Percentiles rank a stretch among this genome's conserved stretches.
phyloP scores from a whole-genome alignment of 345 rosid genomes.

The Reutealis trisperma region DNA sequence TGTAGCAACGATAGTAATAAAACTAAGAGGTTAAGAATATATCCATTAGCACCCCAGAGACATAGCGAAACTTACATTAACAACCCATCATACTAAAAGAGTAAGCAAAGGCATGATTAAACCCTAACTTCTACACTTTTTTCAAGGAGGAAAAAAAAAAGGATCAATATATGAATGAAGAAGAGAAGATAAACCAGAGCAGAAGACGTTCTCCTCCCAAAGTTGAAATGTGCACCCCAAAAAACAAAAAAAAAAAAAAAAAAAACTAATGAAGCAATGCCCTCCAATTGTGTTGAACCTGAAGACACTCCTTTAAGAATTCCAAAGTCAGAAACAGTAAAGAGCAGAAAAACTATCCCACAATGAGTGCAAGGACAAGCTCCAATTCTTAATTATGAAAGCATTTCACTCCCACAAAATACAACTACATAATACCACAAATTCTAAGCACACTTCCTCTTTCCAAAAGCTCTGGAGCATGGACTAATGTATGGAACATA shows the following conservation, averaged over 20 bases:
- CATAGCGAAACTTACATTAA: background rate
- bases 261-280: background rate
- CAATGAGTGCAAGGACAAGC: background rate
- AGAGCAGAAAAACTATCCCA: background rate
- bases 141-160: background rate
- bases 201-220: background rate
- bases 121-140: background rate
- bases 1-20: constrained; percentile 2
- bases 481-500: background rate
- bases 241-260: too few species aligned
- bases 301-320: background rate
- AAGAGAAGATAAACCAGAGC: background rate
- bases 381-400: background rate
- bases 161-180: background rate
- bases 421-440: background rate
- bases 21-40: background rate
- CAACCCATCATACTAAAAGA: background rate
- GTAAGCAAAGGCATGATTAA: background rate
- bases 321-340: background rate
- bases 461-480: background rate
- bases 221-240: background rate
- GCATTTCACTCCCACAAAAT: background rate
- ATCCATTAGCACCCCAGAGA: background rate
- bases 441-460: background rate
- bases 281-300: background rate